Evolutionary conservation across 352 stramenopile genomes (phyloP).

Genomic region (Phytophthora colocasiae): DNA sequence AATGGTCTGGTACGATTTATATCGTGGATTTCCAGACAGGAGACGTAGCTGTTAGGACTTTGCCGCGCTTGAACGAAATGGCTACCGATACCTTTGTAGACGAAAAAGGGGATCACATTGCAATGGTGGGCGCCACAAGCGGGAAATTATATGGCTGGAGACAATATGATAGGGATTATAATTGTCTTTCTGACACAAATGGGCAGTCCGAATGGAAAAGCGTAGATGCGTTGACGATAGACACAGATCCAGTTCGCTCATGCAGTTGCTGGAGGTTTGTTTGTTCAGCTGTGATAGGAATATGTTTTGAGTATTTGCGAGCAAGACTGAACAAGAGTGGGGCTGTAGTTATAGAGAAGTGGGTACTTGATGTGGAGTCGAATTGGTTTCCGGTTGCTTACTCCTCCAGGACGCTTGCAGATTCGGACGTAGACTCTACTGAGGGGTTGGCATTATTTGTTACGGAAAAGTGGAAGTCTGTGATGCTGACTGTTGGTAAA

Average conservation of each 20-base stretch:
- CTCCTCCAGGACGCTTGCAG: constrained; percentile 8
- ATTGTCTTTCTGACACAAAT: not conserved
- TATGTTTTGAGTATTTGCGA: constrained; percentile 29
- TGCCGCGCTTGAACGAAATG: constrained; percentile 13
- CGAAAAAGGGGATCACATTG: constrained; percentile 15
- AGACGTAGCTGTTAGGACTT: constrained; percentile 1
- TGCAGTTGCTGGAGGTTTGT: constrained; percentile 30
- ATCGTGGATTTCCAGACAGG: constrained; percentile 28
- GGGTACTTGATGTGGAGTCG: constrained; percentile 33
- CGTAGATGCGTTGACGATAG: constrained; percentile 1
- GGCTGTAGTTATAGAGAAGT: constrained; percentile 24
- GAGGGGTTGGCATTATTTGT: constrained; percentile 17
- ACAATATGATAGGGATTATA: constrained; percentile 2
- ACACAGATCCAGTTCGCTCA: not conserved
- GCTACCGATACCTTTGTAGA: constrained; percentile 26
- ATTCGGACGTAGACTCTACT: not conserved
- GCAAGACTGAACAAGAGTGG: not conserved
- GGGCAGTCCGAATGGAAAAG: constrained; percentile 8
- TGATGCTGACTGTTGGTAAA: constrained; percentile 5
- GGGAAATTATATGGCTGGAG: constrained; percentile 13
- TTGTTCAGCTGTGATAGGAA: constrained; percentile 22
- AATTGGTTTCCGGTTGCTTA: constrained; percentile 19
- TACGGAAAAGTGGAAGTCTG: constrained; percentile 21
- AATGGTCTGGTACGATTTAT: constrained; percentile 1
- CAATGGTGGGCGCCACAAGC: constrained; percentile 14